Conservation (phyloP, 257 asterid genomes). For the Paulownia fortunei region DNA sequence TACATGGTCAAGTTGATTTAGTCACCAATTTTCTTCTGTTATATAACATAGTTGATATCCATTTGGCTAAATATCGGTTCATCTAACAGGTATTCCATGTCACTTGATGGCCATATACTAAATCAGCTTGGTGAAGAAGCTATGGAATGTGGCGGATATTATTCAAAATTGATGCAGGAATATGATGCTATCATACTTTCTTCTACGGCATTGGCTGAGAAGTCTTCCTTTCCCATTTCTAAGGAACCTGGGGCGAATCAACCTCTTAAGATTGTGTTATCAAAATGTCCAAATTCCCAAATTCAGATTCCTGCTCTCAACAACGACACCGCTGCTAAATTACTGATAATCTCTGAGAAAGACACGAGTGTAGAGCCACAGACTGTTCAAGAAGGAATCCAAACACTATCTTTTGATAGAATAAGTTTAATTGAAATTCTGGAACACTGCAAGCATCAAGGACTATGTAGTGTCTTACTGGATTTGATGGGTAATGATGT, state of each 20-base stretch:
- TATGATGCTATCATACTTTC: conserved; percentile 73
- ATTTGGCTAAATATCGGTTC: conserved; percentile 22
- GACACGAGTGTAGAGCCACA: conserved; percentile 38
- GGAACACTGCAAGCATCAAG: conserved; percentile 74
- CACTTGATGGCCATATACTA: conserved; percentile 64
- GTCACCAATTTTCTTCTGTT: neutral
- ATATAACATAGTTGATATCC: neutral
- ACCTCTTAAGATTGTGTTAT: conserved; percentile 67
- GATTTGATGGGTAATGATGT: conserved; percentile 54
- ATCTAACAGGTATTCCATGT: conserved; percentile 72
- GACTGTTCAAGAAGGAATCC: conserved; percentile 47
- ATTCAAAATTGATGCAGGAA: conserved; percentile 86
- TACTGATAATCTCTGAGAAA: conserved; percentile 48
- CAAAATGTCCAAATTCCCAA: conserved; percentile 40
- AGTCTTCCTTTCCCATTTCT: conserved; percentile 50
- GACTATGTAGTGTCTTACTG: conserved; percentile 73
- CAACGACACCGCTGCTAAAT: conserved; percentile 42
- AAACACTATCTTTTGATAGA: conserved; percentile 46
- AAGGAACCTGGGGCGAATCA: conserved; percentile 85
- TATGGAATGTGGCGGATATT: conserved; percentile 72
- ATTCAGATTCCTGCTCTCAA: conserved; percentile 34
- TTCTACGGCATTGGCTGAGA: conserved; percentile 37
- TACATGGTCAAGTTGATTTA: neutral
- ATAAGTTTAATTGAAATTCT: conserved; percentile 58
- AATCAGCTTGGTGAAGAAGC: conserved; percentile 67